Base-by-base conservation (phyloP, 148 eudicot species). In the Amaranthus hypochondriacus region DNA sequence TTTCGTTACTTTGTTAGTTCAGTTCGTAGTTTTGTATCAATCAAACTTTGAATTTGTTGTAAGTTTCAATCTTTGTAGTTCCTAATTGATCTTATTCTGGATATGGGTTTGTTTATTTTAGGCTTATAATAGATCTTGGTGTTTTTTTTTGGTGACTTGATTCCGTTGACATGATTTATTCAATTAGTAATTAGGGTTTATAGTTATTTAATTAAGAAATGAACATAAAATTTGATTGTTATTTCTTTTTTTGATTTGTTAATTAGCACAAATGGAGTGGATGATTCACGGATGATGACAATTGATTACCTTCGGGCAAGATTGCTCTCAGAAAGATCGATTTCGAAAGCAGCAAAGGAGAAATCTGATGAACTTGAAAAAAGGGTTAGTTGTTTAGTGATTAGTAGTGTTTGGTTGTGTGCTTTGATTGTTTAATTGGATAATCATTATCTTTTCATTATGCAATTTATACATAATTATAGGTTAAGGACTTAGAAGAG, bases 221-320 rank as follows among this genome's bases (percentile, higher is more conserved):
- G 56, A 28, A 28, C 3, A 4, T 10, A 14, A 5, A 51, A 7
- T 9, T 62, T 49, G 49, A 61, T 11, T 70, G 48, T 61, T 4
- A 3, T 61, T 61, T 28, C 46, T 42, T 72, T 56, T 21, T 11
- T 10, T 4, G 39, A 9, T 49, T 68, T 75, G 55, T 78, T 53
- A 54, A 55, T 55, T 81, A 88, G 98, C 78, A 69, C 61, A 49
- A 81, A 73, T 75, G 79, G 71, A 54, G 49, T 76, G 65, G 87
- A 84, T 66, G 91, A 86, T 76, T 79, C 92, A 68, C 70, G 81
- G 72, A 61, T 73, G 58, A 87, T 78, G 87, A 94, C 97, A 5
- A 81, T 94, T 76, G 96, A 94, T 66, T 89, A 74, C 75, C 97
- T 94, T 69, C 89, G 98, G 15, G 98, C 88, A 59, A 83, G 93